Evolutionary conservation across 176 grass and related monocot species (phyloP).

Genomic region (Ampelocalamus luodianensis): DNA sequence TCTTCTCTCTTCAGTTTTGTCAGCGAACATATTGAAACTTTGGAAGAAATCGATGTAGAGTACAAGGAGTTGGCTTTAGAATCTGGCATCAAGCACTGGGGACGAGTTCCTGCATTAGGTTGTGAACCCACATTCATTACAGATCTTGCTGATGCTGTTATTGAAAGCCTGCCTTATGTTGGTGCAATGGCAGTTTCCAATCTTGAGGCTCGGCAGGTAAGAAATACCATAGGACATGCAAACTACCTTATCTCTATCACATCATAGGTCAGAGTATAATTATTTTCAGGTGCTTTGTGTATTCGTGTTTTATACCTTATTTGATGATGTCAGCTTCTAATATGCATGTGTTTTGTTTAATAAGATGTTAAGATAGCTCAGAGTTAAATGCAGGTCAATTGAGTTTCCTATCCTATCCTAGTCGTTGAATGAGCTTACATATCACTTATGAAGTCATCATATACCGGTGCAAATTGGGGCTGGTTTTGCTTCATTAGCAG

Average conservation of each 20-base stretch:
- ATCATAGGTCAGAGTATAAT: neutral
- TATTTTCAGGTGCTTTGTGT: neutral
- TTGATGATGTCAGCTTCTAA: conserved; percentile 11
- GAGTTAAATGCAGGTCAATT: conserved; percentile 16
- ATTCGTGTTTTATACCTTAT: conserved; percentile 12
- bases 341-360: conserved; percentile 4
- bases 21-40: conserved; percentile 98
- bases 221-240: conserved; percentile 29
- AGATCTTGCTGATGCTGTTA: conserved; percentile 79
- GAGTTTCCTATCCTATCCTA: neutral
- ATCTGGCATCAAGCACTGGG: conserved; percentile 94
- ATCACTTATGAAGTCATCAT: neutral
- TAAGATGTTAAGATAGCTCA: neutral
- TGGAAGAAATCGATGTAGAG: conserved; percentile 99
- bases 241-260: neutral
- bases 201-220: conserved; percentile 99
- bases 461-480: neutral
- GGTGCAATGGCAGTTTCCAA: conserved; percentile 98
- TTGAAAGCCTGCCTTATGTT: conserved; percentile 97
- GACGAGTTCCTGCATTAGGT: conserved; percentile 88
- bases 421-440: neutral
- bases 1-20: conserved; percentile 78
- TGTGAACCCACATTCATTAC: conserved; percentile 83
- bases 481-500: neutral
- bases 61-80: conserved; percentile 93